A percentile compares a stretch with the other conserved stretches of the same genome.
These are phyloP conservation scores for Camellia granthamiana DNA, from an alignment of 148 eudicot species.

Conservation along the genomic window DNA sequence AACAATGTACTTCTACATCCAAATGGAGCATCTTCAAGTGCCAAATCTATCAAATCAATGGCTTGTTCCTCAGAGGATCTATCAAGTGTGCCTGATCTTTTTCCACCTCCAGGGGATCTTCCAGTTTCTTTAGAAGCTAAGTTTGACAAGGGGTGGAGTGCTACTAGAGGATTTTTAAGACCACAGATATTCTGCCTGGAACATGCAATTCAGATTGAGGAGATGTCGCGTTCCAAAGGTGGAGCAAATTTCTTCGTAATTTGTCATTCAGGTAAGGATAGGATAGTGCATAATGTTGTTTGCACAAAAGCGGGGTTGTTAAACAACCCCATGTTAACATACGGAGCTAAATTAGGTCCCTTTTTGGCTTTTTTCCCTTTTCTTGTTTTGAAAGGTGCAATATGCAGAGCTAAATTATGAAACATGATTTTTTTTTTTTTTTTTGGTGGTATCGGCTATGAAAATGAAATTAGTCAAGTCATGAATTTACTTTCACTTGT, in stretches of 20 bases:
- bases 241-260: slow-evolving; percentile 83
- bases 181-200: slow-evolving; percentile 91
- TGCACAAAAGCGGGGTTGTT: neutral
- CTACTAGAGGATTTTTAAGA: slow-evolving; percentile 43
- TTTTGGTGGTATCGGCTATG: neutral
- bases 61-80: neutral
- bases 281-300: neutral
- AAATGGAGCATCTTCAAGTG: slow-evolving; percentile 15
- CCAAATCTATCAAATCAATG: slow-evolving; percentile 2
- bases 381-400: slow-evolving; percentile 1
- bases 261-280: slow-evolving; percentile 84
- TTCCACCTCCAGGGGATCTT: slow-evolving; percentile 14
- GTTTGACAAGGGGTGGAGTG: slow-evolving; percentile 44
- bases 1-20: slow-evolving; percentile 9
- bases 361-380: neutral
- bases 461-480: neutral
- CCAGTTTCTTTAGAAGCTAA: slow-evolving; percentile 24
- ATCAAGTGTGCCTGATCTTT: slow-evolving; percentile 9
- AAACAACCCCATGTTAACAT: neutral
- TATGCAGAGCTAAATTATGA: neutral
- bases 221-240: slow-evolving; percentile 65
- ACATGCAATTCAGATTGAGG: slow-evolving; percentile 77
- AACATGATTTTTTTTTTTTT: neutral
- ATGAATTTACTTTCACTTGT: neutral
- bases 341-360: slow-evolving; percentile 2